Base-by-base conservation (phyloP, 2,329 filamentous ascomycete genomes). In the Arthroderma sp. region DNA sequence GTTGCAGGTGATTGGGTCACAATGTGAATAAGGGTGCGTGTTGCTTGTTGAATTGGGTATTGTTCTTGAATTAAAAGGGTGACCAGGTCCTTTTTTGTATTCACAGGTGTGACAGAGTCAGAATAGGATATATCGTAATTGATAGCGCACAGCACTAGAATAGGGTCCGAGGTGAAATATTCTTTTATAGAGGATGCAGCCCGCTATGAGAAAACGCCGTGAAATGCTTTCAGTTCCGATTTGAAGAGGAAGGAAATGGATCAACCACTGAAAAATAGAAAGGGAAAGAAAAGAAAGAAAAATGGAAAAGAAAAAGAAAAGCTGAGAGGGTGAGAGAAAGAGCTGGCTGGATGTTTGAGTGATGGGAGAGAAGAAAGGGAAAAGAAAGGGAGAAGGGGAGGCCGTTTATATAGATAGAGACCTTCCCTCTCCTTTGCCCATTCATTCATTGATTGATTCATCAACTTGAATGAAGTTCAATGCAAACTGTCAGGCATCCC, bases 261-360 rank as follows among this genome's bases (percentile, higher is more conserved):
- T 29, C 4, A 40, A 44, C 22, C 29, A 42, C 37, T 9, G 29
- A 30, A 36, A 33, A 43, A 39, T 11, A 22, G 29, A 44, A 33
- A 32, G 40, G 31, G 40, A 11, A 5, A 34, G 11, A 46, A 43
- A 28, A 29, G n/a, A 46, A 40, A 38, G 34, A 44, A 36, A 27
- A 46, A 39, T 27, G 46, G 32, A 32, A 38, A 47, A 46, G 22
- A 45, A 43, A 48, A 38, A 36, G 28, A 46, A 29, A 44, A 44
- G 29, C 5, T 41, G 43, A 28, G 34, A 15, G 15, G 36, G 32
- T 2, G 22, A 15, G 34, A 44, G 43, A 28, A 33, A 15, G 31
- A 38, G 32, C 2, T 15, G 30, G 34, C 32, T 43, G 34, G 36
- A 43, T 36, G 33, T 8, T 36, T 15, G 27, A 28, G 8, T 37